These are phyloP conservation scores for Epichloe hybrida DNA, from an alignment of 2,329 filamentous ascomycete genomes.

Conservation along the genomic window DNA sequence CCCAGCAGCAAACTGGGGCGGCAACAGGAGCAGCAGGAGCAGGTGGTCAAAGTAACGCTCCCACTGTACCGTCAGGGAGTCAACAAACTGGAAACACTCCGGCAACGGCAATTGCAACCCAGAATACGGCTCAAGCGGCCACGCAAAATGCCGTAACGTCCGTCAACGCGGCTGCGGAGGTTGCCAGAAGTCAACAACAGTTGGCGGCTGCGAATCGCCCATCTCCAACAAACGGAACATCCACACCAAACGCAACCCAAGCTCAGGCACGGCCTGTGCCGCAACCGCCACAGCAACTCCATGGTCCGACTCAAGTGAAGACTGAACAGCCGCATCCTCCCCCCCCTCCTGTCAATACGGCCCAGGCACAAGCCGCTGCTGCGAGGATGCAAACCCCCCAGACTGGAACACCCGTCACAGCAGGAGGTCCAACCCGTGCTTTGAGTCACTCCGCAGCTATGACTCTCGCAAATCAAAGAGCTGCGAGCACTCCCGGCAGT, in stretches of 20 bases:
- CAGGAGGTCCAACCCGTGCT: slow-evolving; percentile 25
- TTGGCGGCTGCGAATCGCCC: slow-evolving; percentile 16
- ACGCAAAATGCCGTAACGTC: slow-evolving; percentile 22
- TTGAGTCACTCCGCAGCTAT: slow-evolving; percentile 38
- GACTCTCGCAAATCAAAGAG: slow-evolving; percentile 31
- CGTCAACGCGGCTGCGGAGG: slow-evolving; percentile 31
- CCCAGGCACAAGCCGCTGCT: slow-evolving; percentile 25
- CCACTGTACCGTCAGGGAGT: slow-evolving; percentile 11
- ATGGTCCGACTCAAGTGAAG: slow-evolving; percentile 13
- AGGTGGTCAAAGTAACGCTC: slow-evolving; percentile 10
- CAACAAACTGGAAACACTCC: slow-evolving; percentile 14
- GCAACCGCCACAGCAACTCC: slow-evolving; percentile 14
- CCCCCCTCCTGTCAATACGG: slow-evolving; percentile 33
- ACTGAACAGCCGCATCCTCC: slow-evolving; percentile 24
- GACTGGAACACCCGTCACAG: slow-evolving; percentile 24
- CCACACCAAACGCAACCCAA: slow-evolving; percentile 11
- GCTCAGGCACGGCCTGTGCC: slow-evolving; percentile 17
- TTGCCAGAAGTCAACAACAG: slow-evolving; percentile 30
- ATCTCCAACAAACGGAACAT: slow-evolving; percentile 17
- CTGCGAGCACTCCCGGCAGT: slow-evolving; percentile 21
- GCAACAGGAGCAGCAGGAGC: slow-evolving; percentile 3
- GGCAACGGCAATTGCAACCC: slow-evolving; percentile 9
- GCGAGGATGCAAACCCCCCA: slow-evolving; percentile 38
- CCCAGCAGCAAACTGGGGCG: slow-evolving; percentile 9
- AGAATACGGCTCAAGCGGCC: slow-evolving; percentile 16